Evolutionary conservation across 108 stramenopile genomes (phyloP), one percentile per base, ranked within the genome.

Genomic region (Discostella stelligeroides): DNA sequence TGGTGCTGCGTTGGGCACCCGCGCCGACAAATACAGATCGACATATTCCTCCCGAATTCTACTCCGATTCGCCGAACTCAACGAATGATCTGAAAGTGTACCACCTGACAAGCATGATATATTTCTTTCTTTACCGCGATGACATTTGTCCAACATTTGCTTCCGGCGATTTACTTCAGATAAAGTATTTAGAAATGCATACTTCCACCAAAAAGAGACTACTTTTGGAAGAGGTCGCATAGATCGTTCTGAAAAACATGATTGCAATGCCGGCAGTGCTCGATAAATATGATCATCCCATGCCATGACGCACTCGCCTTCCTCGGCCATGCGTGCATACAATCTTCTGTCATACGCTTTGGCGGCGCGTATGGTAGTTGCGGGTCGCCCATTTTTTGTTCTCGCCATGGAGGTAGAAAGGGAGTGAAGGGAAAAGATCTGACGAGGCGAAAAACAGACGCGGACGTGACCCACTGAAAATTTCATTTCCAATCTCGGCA

Each of bases 181-280:
- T 13, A 72, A 29, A 15, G 89, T 75, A 47, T 67, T 84, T 9
- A 69, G 59, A 30, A 69, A 53, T 13, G 79, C 83, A 65, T 89
- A 92, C 30, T 63, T 80, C 90, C 90, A 92, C 90, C 90, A 92
- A 27, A 72, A 69, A 9, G 63, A 53, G 20, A 87, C 63, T 17
- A 86, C 85, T 48, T 39, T 28, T 25, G 54, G 63, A 34, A 77
- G 49, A 63, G 63, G 42, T 45, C 61, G 42, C 28, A 40, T 7
- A 24, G 66, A 41, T 23, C 41, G 67, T 6, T 38, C 40, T 34
- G 56, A 45, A 47, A 46, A 63, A 34, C 56, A 34, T 7, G 68
- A 65, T 46, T 84, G 70, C 27, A 78, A n/a, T 21, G 55, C 54
- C 12, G 74, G 73, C 20, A 70, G 15, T 48, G 38, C 55, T 42